Conservation (phyloP, 2,329 filamentous ascomycete species). For the Fusarium pseudoanthophilum region DNA sequence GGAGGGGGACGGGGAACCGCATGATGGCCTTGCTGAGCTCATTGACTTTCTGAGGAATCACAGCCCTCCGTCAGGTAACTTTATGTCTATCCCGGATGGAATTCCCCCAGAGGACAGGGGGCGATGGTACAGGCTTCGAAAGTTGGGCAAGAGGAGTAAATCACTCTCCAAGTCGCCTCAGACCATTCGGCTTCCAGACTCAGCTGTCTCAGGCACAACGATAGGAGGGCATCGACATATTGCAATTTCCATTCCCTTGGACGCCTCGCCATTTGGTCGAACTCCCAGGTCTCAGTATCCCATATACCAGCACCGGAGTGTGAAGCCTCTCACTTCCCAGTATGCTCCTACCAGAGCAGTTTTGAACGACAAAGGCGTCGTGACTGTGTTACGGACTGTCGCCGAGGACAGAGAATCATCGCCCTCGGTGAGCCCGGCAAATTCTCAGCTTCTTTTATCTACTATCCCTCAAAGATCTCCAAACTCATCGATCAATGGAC, state of each 20-base stretch:
- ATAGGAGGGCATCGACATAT: constrained; percentile 66
- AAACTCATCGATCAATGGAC: neutral
- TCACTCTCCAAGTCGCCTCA: constrained; percentile 45
- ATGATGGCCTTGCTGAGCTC: constrained; percentile 51
- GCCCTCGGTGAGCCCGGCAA: constrained; percentile 23
- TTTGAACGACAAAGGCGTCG: constrained; percentile 50
- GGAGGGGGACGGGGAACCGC: constrained; percentile 16
- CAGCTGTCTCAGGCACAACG: constrained; percentile 65
- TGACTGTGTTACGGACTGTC: constrained; percentile 51
- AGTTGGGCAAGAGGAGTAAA: constrained; percentile 53
- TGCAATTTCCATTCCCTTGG: constrained; percentile 68
- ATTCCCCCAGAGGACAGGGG: constrained; percentile 48
- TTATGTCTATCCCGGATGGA: constrained; percentile 58
- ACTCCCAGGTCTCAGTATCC: constrained; percentile 50
- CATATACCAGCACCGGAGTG: constrained; percentile 37
- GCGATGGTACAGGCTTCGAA: constrained; percentile 56
- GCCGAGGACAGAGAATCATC: constrained; percentile 40
- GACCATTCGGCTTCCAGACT: constrained; percentile 61
- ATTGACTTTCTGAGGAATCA: constrained; percentile 62
- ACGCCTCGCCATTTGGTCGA: constrained; percentile 57
- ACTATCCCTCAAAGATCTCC: constrained; percentile 4
- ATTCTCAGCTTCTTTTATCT: constrained; percentile 19
- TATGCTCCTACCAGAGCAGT: constrained; percentile 45
- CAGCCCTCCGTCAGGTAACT: constrained; percentile 60
- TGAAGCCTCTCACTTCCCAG: constrained; percentile 31